Evolutionary conservation across 2,329 filamentous ascomycete species (phyloP).

Genomic region (Dryadomyces quercivorus): DNA sequence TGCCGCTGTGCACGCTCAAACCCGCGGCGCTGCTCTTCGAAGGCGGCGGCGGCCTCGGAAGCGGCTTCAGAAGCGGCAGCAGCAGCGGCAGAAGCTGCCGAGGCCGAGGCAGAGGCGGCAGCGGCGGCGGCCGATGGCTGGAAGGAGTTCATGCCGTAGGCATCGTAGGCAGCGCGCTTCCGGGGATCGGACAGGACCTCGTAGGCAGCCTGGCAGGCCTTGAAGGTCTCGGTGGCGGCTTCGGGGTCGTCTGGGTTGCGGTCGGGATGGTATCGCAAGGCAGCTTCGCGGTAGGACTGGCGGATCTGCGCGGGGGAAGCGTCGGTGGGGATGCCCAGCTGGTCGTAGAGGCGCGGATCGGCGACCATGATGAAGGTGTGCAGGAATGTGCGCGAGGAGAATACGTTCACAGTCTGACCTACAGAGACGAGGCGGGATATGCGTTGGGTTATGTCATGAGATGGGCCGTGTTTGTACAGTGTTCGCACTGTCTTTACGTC

Average conservation of each 20-base stretch:
- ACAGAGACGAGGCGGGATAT: too few species aligned
- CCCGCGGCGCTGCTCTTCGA: background rate
- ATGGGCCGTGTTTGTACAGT: too few species aligned
- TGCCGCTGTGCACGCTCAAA: background rate
- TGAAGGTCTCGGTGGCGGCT: constrained; percentile 80
- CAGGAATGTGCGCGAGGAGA: background rate
- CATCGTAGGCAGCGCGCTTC: constrained; percentile 89
- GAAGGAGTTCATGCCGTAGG: constrained; percentile 86
- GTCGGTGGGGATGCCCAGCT: constrained; percentile 62
- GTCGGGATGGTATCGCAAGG: constrained; percentile 87
- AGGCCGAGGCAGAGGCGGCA: background rate
- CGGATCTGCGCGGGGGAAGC: constrained; percentile 90
- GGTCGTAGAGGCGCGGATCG: constrained; percentile 60
- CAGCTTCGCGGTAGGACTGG: constrained; percentile 77
- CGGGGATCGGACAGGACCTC: constrained; percentile 95
- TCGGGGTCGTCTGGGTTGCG: constrained; percentile 86
- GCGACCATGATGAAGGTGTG: constrained; percentile 15
- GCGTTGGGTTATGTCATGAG: background rate
- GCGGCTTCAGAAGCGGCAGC: background rate
- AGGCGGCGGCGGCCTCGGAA: background rate
- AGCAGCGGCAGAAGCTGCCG: background rate
- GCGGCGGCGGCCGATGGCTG: constrained; percentile 62
- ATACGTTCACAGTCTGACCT: too few species aligned
- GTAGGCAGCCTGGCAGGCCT: constrained; percentile 93
- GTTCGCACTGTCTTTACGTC: too few species aligned